Percentiles rank a stretch among this genome's conserved stretches.
Evolutionary conservation across 2,329 filamentous ascomycete genomes (phyloP).

Genomic region (Penicillium sp.): DNA sequence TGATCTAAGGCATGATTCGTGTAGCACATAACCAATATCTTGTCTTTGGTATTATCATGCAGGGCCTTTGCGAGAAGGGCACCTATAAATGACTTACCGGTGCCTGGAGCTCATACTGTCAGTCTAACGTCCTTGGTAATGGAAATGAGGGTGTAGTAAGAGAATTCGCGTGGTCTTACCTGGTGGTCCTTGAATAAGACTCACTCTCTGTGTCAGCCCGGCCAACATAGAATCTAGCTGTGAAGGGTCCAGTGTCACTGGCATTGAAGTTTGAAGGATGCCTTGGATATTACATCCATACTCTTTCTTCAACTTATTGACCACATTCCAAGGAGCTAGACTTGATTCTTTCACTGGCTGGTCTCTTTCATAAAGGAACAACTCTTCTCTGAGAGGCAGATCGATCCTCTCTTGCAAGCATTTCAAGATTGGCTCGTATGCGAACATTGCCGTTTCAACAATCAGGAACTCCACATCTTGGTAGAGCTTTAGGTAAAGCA

Average conservation of each 20-base stretch:
- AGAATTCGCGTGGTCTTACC: slow-evolving; percentile 44
- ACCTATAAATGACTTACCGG: slow-evolving; percentile 73
- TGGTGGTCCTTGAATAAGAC: slow-evolving; percentile 70
- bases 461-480: slow-evolving; percentile 51
- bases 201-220: slow-evolving; percentile 54
- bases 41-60: slow-evolving; percentile 48
- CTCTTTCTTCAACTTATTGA: slow-evolving; percentile 16
- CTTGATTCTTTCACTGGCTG: slow-evolving; percentile 7
- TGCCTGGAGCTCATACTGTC: slow-evolving; percentile 50
- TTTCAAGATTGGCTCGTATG: slow-evolving; percentile 65
- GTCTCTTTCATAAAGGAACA: slow-evolving; percentile 44
- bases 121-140: background rate
- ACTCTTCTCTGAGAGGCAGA: slow-evolving; percentile 55
- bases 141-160: background rate
- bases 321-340: slow-evolving; percentile 11
- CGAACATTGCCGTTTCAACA: slow-evolving; percentile 65
- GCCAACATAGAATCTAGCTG: slow-evolving; percentile 58
- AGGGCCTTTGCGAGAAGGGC: slow-evolving; percentile 60
- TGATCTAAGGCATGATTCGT: slow-evolving; percentile 71
- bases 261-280: slow-evolving; percentile 29
- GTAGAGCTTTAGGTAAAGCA: slow-evolving; percentile 45
- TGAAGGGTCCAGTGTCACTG: slow-evolving; percentile 49
- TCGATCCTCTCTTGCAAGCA: slow-evolving; percentile 57
- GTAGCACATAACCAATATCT: slow-evolving; percentile 63
- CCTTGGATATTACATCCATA: slow-evolving; percentile 30